Percentiles rank a stretch among this genome's conserved stretches.
Evolutionary conservation across 768 basidiomycete species (phyloP).

Genomic region (Suillus lakei): DNA sequence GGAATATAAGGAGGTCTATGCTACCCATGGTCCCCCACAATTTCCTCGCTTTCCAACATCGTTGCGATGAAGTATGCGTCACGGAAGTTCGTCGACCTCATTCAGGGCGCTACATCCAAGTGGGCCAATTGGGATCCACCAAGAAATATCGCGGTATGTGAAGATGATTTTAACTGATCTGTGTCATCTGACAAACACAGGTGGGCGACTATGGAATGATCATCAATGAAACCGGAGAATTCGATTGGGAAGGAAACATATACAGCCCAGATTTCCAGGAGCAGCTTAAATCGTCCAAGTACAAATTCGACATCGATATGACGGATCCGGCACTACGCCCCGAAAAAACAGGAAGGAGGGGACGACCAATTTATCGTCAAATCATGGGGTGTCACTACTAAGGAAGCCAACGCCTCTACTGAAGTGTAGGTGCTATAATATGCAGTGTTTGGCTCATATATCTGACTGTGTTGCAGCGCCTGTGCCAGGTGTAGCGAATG

Average conservation of each 20-base stretch:
- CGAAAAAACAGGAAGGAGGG: conserved; percentile 9
- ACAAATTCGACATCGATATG: conserved; percentile 4
- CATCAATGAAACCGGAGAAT: conserved; percentile 23
- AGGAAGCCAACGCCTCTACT: conserved; percentile 14
- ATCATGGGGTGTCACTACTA: conserved; percentile 26
- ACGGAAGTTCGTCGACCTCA: conserved; percentile 41
- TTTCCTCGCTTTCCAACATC: background rate
- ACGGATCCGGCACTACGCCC: conserved; percentile 14
- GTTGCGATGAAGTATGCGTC: background rate
- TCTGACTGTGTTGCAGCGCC: background rate
- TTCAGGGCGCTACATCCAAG: conserved; percentile 34
- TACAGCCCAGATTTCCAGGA: conserved; percentile 16
- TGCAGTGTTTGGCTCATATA: background rate
- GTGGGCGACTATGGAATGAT: conserved; percentile 34
- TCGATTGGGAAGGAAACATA: conserved; percentile 29
- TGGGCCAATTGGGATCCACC: conserved; percentile 46
- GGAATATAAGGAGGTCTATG: background rate
- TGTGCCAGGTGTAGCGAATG: conserved; percentile 29
- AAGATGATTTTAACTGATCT: background rate
- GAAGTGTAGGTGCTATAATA: conserved; percentile 22
- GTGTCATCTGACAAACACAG: conserved; percentile 18
- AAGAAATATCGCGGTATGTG: conserved; percentile 32
- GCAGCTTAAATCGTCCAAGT: background rate
- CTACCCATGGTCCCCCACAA: background rate
- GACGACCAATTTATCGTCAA: conserved; percentile 30